A percentile compares a stretch with the other conserved stretches of the same genome.
These are phyloP conservation scores for Drosera capensis DNA, from an alignment of 148 eudicot genomes.

Conservation along the genomic window DNA sequence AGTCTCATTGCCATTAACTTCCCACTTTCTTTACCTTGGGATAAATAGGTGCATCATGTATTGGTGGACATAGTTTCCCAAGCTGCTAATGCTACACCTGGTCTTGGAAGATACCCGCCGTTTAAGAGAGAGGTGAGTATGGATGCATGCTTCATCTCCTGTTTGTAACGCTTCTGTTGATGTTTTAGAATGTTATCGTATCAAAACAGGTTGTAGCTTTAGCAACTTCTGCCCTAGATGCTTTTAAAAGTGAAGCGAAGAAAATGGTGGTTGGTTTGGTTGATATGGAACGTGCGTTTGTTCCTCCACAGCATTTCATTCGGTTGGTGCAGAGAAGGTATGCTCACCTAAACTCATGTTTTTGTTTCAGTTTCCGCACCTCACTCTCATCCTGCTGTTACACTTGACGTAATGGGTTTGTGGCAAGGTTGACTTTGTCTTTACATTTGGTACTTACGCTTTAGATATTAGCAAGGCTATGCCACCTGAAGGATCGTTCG, in stretches of 20 bases:
- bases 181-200: not conserved
- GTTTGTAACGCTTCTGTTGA: not conserved
- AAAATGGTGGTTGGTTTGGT: constrained; percentile 94
- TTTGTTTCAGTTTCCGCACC: not conserved
- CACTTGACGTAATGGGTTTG: too few relatives aligned
- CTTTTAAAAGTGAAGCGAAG: constrained; percentile 81
- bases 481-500: too few relatives aligned
- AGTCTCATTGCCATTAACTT: too few relatives aligned
- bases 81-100: constrained; percentile 92
- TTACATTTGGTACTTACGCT: too few relatives aligned
- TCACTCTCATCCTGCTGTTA: too few relatives aligned
- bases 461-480: too few relatives aligned
- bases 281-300: constrained; percentile 99
- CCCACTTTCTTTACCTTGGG: constrained; percentile 1
- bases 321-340: constrained; percentile 99
- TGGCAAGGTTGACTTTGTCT: too few relatives aligned
- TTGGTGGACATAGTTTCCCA: constrained; percentile 86
- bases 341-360: constrained; percentile 6
- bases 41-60: constrained; percentile 79
- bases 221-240: constrained; percentile 82
- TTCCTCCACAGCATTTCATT: constrained; percentile 96
- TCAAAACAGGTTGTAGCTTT: constrained; percentile 64
- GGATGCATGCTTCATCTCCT: not conserved
- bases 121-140: constrained; percentile 81
- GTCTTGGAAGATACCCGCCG: constrained; percentile 96